Conservation (phyloP, 2,329 filamentous ascomycete genomes). For the Diaporthe destruens region DNA sequence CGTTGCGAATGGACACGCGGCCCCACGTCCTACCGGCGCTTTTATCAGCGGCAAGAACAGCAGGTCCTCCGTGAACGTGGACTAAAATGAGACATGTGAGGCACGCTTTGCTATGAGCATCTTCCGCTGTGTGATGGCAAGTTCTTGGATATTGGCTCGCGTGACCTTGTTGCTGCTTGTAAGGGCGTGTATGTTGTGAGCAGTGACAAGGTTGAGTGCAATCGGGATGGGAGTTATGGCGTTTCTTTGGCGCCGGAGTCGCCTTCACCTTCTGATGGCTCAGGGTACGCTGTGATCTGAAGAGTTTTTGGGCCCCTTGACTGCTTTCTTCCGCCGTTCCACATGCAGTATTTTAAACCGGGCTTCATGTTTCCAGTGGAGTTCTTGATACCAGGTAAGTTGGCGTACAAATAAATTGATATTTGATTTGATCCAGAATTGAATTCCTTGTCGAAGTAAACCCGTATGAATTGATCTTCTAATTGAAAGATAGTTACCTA, state of each 20-base stretch:
- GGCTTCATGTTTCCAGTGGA: not conserved
- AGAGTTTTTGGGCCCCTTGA: not conserved
- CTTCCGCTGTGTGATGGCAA: not conserved
- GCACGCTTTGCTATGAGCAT: not conserved
- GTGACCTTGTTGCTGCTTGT: not conserved
- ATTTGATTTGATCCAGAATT: not conserved
- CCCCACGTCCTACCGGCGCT: too few relatives aligned
- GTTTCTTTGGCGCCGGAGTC: too few relatives aligned
- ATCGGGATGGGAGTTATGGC: not conserved
- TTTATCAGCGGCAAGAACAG: too few relatives aligned
- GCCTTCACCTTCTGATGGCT: not conserved
- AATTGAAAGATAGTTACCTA: not conserved
- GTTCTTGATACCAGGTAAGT: not conserved
- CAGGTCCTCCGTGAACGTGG: too few relatives aligned
- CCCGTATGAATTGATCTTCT: not conserved
- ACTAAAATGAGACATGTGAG: not conserved
- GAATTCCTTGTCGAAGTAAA: not conserved
- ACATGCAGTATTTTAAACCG: not conserved
- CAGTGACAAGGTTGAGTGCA: not conserved
- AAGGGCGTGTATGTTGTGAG: not conserved
- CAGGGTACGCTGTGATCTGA: not conserved
- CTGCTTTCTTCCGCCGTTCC: too few relatives aligned
- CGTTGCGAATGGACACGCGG: not conserved
- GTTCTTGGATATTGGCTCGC: not conserved
- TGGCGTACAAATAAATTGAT: not conserved